Evolutionary conservation across 148 eudicot genomes (phyloP).

Genomic region (Silene latifolia): DNA sequence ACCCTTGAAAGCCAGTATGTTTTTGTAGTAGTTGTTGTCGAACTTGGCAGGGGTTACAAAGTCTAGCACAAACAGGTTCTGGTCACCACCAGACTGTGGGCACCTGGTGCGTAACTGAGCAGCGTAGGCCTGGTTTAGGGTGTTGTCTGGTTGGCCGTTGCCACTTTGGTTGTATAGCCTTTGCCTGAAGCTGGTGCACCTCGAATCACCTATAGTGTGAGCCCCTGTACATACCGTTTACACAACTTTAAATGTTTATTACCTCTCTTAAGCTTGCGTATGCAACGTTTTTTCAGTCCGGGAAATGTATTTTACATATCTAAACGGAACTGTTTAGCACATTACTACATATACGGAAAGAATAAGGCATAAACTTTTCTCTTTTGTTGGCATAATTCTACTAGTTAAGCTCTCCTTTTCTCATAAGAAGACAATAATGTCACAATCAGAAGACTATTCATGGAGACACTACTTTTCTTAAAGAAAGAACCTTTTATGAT

Average conservation of each 20-base stretch:
- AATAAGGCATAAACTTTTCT: no score
- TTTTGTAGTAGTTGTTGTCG: conserved; percentile 56
- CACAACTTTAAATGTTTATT: background rate
- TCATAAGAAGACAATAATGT: background rate
- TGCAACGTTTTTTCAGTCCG: no score
- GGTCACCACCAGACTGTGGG: conserved; percentile 79
- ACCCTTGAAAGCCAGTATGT: conserved; percentile 44
- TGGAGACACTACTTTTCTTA: conserved; percentile 10
- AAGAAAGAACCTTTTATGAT: conserved; percentile 1
- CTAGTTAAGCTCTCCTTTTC: background rate
- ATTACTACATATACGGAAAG: background rate
- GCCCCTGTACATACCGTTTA: conserved; percentile 38
- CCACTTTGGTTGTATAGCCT: conserved; percentile 77
- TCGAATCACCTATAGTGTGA: conserved; percentile 78
- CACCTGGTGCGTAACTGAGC: conserved; percentile 50
- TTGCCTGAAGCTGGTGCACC: conserved; percentile 87
- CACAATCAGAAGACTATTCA: conserved; percentile 16
- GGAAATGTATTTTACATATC: background rate
- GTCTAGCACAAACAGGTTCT: conserved; percentile 56
- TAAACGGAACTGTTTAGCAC: conserved; percentile 39
- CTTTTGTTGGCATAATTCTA: no score
- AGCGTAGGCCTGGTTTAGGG: conserved; percentile 53
- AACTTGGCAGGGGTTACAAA: conserved; percentile 37
- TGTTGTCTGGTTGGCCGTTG: conserved; percentile 51
- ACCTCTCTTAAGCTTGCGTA: background rate